Evolutionary conservation across 768 basidiomycete species (phyloP).

Genomic region (Hydnum rufescens): DNA sequence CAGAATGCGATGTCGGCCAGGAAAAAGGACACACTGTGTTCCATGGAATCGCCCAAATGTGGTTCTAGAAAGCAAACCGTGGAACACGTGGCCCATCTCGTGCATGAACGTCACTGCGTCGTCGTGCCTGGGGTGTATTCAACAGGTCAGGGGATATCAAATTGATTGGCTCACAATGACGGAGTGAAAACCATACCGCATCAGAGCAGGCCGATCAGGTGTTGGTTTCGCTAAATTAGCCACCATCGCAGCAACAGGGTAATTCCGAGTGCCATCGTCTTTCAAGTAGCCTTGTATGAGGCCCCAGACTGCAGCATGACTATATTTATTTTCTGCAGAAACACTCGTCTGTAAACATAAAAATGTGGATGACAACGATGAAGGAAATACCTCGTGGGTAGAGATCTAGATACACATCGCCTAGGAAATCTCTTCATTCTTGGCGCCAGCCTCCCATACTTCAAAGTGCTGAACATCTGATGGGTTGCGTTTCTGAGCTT

Average conservation of each 20-base stretch:
- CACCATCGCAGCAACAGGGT: constrained; percentile 71
- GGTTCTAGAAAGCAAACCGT: constrained; percentile 42
- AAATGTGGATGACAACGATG: neutral
- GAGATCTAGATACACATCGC: constrained; percentile 75
- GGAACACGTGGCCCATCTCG: constrained; percentile 50
- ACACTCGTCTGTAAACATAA: neutral
- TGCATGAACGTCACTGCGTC: constrained; percentile 87
- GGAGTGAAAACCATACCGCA: constrained; percentile 3
- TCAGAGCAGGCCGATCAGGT: constrained; percentile 44
- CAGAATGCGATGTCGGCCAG: constrained; percentile 5
- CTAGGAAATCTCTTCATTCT: constrained; percentile 55
- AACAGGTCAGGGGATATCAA: neutral
- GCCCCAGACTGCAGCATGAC: constrained; percentile 75
- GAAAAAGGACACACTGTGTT: constrained; percentile 26
- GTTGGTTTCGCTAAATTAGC: constrained; percentile 80
- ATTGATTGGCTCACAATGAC: neutral
- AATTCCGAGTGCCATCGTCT: constrained; percentile 37
- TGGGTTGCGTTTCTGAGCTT: neutral
- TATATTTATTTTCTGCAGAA: constrained; percentile 47
- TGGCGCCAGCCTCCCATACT: constrained; percentile 67
- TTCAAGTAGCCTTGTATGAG: constrained; percentile 42
- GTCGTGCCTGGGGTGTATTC: constrained; percentile 31
- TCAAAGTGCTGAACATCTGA: constrained; percentile 65
- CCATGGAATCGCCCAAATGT: constrained; percentile 66
- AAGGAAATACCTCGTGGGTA: constrained; percentile 49